Evolutionary conservation across 2,329 filamentous ascomycete species (phyloP).

Genomic region (Juglanconis sp.): DNA sequence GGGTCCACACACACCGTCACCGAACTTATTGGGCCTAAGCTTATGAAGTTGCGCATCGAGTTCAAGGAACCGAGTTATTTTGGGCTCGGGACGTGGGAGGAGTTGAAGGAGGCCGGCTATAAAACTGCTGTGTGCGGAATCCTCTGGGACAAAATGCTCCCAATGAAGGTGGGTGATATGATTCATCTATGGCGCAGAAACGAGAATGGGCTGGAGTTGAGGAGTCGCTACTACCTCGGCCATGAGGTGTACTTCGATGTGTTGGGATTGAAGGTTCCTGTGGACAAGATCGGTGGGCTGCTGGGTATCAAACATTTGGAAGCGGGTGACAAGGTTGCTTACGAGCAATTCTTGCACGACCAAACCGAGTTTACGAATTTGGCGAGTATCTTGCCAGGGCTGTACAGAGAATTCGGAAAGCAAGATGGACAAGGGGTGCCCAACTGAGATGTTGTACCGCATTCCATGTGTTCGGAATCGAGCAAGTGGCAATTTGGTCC

Average conservation of each 20-base stretch:
- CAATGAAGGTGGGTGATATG: slow-evolving; percentile 18
- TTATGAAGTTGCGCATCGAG: slow-evolving; percentile 13
- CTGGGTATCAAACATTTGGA: slow-evolving; percentile 13
- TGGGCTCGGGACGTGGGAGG: slow-evolving; percentile 13
- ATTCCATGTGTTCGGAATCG: background rate
- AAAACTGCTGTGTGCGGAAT: slow-evolving; percentile 15
- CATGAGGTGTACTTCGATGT: slow-evolving; percentile 13
- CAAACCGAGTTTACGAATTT: slow-evolving; percentile 20
- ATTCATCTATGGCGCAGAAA: slow-evolving; percentile 18
- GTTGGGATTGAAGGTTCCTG: slow-evolving; percentile 1
- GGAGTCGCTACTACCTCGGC: slow-evolving; percentile 19
- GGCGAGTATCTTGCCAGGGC: slow-evolving; percentile 13
- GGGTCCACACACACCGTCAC: slow-evolving; percentile 16
- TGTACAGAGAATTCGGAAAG: slow-evolving; percentile 7
- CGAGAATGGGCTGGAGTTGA: slow-evolving; percentile 10
- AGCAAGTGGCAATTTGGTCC: too few relatives aligned
- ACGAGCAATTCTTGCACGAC: slow-evolving; percentile 19
- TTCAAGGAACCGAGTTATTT: slow-evolving; percentile 16
- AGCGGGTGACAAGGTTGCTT: slow-evolving; percentile 13
- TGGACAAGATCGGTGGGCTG: slow-evolving; percentile 5
- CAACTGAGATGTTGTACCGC: background rate
- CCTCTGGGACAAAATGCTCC: slow-evolving; percentile 13
- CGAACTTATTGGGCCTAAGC: slow-evolving; percentile 13
- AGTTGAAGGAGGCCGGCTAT: slow-evolving; percentile 8
- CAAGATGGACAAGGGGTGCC: background rate